Evolutionary conservation across 495 filamentous ascomycete genomes (phyloP).

Genomic region (Aspergillus homomorphus): DNA sequence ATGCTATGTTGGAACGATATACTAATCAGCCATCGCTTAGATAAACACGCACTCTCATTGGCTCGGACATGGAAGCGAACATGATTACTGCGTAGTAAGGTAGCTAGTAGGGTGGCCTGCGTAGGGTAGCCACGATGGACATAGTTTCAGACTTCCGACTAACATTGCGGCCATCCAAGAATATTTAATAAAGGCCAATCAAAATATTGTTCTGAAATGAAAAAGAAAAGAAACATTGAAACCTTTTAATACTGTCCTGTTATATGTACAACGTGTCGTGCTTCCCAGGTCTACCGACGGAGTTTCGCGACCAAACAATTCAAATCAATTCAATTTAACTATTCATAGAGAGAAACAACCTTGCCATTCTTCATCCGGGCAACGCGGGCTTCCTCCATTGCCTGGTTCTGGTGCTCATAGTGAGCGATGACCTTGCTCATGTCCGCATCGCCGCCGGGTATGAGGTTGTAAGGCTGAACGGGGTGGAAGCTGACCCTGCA

Average conservation of each 20-base stretch:
- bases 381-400: slow-evolving; percentile 48
- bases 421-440: slow-evolving; percentile 60
- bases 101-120: background rate
- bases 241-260: slow-evolving; percentile 12
- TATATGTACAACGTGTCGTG: slow-evolving; percentile 44
- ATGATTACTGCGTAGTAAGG: background rate
- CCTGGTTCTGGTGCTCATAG: slow-evolving; percentile 56
- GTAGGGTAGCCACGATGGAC: background rate
- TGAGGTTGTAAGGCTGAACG: slow-evolving; percentile 60
- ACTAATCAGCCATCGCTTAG: too few species aligned
- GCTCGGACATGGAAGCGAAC: background rate
- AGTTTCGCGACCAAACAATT: slow-evolving; percentile 17
- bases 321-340: slow-evolving; percentile 22
- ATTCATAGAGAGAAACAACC: slow-evolving; percentile 43
- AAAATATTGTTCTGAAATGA: background rate
- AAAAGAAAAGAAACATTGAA: slow-evolving; percentile 7
- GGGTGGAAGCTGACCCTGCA: slow-evolving; percentile 55
- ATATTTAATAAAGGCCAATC: background rate
- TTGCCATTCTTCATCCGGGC: slow-evolving; percentile 45
- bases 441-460: slow-evolving; percentile 58
- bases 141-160: too few species aligned
- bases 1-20: too few species aligned
- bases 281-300: slow-evolving; percentile 28
- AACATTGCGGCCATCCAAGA: background rate
- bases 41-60: slow-evolving; percentile 3